A percentile compares a stretch with the other conserved stretches of the same genome.
Evolutionary conservation across 306 rosid genomes (phyloP).

Genomic region (Medicago ruthenica): DNA sequence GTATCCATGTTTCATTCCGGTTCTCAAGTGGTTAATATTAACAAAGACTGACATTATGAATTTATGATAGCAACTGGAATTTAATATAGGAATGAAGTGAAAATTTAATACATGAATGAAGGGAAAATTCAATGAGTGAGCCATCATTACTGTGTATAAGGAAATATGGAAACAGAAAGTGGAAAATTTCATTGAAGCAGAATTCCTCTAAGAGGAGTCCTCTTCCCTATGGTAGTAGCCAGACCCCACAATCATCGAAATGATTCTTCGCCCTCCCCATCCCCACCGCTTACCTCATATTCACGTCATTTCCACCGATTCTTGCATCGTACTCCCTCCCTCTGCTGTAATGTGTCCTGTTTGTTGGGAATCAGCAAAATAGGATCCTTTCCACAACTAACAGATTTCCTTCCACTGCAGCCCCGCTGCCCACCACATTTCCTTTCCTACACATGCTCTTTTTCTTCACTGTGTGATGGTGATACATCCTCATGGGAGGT

Average conservation of each 20-base stretch:
- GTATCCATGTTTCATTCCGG: conserved; percentile 5
- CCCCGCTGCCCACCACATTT: not conserved
- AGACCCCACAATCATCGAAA: not conserved
- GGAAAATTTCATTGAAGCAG: not conserved
- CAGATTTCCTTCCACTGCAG: not conserved
- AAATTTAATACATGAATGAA: not conserved
- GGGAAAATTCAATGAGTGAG: not conserved
- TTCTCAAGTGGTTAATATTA: conserved; percentile 25
- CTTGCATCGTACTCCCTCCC: not conserved
- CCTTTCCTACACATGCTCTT: not conserved
- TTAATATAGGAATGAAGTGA: not conserved
- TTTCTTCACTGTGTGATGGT: not conserved
- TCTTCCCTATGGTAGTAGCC: not conserved
- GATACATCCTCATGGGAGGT: not conserved
- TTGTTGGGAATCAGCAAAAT: not conserved
- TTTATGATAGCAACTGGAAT: not conserved
- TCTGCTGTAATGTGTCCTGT: not conserved
- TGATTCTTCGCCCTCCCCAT: not conserved
- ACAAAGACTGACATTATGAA: not conserved
- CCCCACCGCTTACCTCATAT: not conserved
- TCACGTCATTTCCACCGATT: not conserved
- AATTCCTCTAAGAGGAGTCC: not conserved
- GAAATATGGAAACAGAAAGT: not conserved
- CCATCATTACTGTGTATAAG: not conserved
- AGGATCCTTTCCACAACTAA: not conserved